phyloP scores from a whole-genome alignment of 2,329 filamentous ascomycete species.

The Aaosphaeria arxii region DNA sequence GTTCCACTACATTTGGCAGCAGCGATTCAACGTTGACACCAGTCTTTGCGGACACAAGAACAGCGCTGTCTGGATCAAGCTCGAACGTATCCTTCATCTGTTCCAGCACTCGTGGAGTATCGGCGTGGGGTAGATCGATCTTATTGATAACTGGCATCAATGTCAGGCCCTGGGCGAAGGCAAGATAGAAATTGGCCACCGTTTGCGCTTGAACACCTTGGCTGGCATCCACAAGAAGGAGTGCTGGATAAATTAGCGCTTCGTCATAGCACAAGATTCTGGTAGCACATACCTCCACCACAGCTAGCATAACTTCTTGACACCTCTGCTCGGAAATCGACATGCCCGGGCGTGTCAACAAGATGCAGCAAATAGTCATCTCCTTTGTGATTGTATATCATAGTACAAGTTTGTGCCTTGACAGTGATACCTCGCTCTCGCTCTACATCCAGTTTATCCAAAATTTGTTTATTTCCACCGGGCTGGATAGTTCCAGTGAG shows the following conservation, averaged over 20 bases:
- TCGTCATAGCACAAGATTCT: conserved; percentile 1
- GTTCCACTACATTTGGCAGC: conserved; percentile 79
- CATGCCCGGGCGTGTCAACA: conserved; percentile 95
- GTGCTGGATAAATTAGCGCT: conserved; percentile 46
- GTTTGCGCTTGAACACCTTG: conserved; percentile 98
- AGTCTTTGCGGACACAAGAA: conserved; percentile 89
- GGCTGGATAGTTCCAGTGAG: conserved; percentile 87
- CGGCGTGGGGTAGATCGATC: conserved; percentile 86
- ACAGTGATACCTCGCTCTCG: conserved; percentile 95
- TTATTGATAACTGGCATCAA: conserved; percentile 96
- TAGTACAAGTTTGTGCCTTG: conserved; percentile 97
- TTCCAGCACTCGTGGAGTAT: conserved; percentile 78
- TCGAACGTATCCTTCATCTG: conserved; percentile 89
- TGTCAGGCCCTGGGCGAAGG: conserved; percentile 83
- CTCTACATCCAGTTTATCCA: conserved; percentile 97
- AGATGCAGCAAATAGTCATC: conserved; percentile 91
- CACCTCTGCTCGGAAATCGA: conserved; percentile 96
- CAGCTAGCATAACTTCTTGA: conserved; percentile 95
- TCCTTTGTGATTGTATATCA: conserved; percentile 87
- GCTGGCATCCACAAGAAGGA: conserved; percentile 91
- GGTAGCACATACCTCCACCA: conserved; percentile 56
- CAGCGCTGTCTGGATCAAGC: conserved; percentile 70
- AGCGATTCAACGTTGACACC: conserved; percentile 83
- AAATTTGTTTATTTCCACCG: conserved; percentile 86
- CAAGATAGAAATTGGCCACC: conserved; percentile 96